These are phyloP conservation scores for Lichtheimia ramosa DNA, from an alignment of 371 early-diverging fungal genomes.

Conservation along the genomic window DNA sequence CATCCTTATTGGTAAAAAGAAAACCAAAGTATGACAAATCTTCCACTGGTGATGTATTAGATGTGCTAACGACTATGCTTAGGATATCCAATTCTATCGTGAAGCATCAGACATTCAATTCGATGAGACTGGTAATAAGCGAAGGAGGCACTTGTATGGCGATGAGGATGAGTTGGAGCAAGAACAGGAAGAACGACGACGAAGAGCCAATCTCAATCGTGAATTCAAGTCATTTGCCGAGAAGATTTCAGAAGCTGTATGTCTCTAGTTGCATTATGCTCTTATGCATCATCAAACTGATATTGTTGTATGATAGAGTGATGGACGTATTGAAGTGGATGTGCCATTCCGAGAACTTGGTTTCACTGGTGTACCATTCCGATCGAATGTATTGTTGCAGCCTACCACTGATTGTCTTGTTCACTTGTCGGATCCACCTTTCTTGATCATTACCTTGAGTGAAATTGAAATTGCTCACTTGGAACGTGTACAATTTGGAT, in stretches of 20 bases:
- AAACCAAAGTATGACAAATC: constrained; percentile 68
- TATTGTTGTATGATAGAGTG: constrained; percentile 49
- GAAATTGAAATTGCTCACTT: constrained; percentile 98
- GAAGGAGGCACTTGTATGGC: constrained; percentile 89
- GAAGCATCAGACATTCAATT: constrained; percentile 94
- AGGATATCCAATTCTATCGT: constrained; percentile 99
- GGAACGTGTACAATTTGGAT: constrained; percentile 97
- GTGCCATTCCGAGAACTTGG: constrained; percentile 93
- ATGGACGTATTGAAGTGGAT: constrained; percentile 88
- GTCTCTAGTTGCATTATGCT: constrained; percentile 8
- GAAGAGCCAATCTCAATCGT: constrained; percentile 86
- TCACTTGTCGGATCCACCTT: constrained; percentile 96
- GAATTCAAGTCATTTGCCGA: constrained; percentile 96
- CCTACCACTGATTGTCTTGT: constrained; percentile 98
- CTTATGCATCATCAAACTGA: background rate
- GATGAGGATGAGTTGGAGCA: constrained; percentile 97
- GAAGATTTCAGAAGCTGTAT: constrained; percentile 83
- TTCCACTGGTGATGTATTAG: background rate
- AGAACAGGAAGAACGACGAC: constrained; percentile 92
- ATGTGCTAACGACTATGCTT: background rate
- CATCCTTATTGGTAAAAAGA: constrained; percentile 97
- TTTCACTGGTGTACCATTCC: constrained; percentile 96
- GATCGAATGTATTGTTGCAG: constrained; percentile 93
- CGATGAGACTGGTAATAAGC: constrained; percentile 98
- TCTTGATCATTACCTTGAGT: constrained; percentile 88